phyloP scores from a whole-genome alignment of 1,284 basidiomycete genomes.

The Cryptococcus neoformans region DNA sequence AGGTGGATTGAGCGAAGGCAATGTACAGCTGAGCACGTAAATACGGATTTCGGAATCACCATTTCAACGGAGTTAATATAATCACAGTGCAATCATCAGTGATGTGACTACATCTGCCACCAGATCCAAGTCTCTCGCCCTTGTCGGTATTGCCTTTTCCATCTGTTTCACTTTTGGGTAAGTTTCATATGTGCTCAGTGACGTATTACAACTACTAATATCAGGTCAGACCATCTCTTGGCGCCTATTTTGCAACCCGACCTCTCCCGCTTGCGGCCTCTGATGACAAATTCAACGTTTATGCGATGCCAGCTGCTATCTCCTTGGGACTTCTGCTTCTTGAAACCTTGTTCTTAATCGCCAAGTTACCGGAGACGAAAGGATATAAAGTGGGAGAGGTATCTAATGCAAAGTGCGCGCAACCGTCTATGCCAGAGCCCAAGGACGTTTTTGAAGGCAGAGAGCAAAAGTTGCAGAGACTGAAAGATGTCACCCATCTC shows the following conservation, averaged over 20 bases:
- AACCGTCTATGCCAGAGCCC: constrained; percentile 23
- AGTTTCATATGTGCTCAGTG: constrained; percentile 44
- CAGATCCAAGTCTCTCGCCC: constrained; percentile 77
- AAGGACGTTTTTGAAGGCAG: constrained; percentile 14
- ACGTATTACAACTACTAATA: constrained; percentile 20
- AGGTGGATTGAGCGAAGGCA: constrained; percentile 80
- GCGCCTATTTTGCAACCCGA: constrained; percentile 50
- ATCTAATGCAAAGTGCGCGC: constrained; percentile 30
- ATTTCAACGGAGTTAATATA: constrained; percentile 1
- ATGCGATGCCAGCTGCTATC: constrained; percentile 75
- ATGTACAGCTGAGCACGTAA: constrained; percentile 53
- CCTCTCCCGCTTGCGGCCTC: constrained; percentile 27
- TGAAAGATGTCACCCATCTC: constrained; percentile 56
- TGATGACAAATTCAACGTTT: constrained; percentile 65
- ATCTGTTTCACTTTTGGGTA: constrained; percentile 72
- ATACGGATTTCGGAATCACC: constrained; percentile 3
- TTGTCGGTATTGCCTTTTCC: constrained; percentile 89
- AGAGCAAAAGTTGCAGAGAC: constrained; percentile 19
- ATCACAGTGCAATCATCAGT: constrained; percentile 73
- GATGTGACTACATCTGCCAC: constrained; percentile 75
- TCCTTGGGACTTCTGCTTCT: constrained; percentile 64
- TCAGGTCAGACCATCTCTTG: constrained; percentile 55
- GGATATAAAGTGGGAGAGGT: constrained; percentile 15
- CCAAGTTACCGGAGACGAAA: constrained; percentile 63
- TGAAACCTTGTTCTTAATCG: constrained; percentile 69